Base-by-base conservation (phyloP, 257 asterid species). In the Rehmannia glutinosa region DNA sequence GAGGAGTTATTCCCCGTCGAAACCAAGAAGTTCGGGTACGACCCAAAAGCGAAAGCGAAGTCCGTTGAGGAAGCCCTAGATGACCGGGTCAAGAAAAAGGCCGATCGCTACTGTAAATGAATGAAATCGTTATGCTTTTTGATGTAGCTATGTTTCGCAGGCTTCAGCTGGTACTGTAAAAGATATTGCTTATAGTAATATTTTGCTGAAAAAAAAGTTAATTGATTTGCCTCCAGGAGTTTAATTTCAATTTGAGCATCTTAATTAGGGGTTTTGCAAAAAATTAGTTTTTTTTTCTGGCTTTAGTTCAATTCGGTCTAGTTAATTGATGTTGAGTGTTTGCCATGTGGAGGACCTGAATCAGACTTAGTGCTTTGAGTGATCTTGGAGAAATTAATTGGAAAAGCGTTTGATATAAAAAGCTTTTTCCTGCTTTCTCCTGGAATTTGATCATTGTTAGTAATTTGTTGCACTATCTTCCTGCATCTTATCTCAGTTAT, bases 31-130 rank as follows among this genome's bases (percentile, higher is more conserved):
- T 90, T 93, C 78, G 80, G 87, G 55, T 93, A 93, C 77, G 96
- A 88, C 69, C 96, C 97, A 4, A 78, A 66, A 2, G 92, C 89
- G 2, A 86, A 88, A 68, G 39, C 36, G 45, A 81, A 77, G 71
- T 82, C 97, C 62, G 92, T 93, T 0, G 99, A 90, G 74, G 91
- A 93, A 32, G 99, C 99, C 67, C 88, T 93, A 20, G 95, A 93
- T 56, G 96, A 93, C 57, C 96, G 99, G 25, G 95, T 88, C 45
- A 90, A 84, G 87, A 93, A 93, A 80, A 93, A 93, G 74, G 99
- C 99, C 5, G 99, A 93, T 64, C 97, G 99, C 25, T 93, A 93
- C 62, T 93, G 99, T 74, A 93, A 93, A 83, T 93, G 78, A 80
- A 7, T 35, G 32, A 23, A 35, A 41, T n/a, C n/a, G n/a, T 39